Percentiles rank a stretch among this genome's conserved stretches.
phyloP scores from a whole-genome alignment of 2,329 filamentous ascomycete genomes.

The Penicillium sp. region DNA sequence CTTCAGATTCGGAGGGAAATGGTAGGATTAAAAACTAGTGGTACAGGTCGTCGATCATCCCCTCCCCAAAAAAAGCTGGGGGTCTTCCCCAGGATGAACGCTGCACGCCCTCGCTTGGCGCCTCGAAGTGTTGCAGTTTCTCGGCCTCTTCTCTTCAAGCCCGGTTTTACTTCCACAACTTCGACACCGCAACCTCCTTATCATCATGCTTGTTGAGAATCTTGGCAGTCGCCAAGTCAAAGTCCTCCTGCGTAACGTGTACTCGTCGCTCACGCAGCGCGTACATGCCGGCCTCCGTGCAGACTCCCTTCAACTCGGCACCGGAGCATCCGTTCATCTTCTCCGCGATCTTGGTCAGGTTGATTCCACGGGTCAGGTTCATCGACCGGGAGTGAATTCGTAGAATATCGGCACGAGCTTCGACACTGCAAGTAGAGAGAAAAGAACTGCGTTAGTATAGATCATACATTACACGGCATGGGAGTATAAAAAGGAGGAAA shows the following conservation, averaged over 20 bases:
- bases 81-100: conserved; percentile 10
- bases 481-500: not conserved
- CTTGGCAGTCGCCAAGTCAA: conserved; percentile 97
- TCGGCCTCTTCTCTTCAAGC: not conserved
- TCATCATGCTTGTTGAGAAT: conserved; percentile 99
- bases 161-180: conserved; percentile 43
- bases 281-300: conserved; percentile 98
- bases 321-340: conserved; percentile 99
- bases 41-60: conserved; percentile 33
- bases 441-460: conserved; percentile 26
- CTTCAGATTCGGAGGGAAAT: conserved; percentile 9
- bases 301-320: conserved; percentile 97
- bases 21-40: conserved; percentile 32
- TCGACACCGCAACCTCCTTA: conserved; percentile 69
- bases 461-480: too few relatives aligned
- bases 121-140: conserved; percentile 5
- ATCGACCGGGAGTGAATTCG: conserved; percentile 97
- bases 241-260: conserved; percentile 98
- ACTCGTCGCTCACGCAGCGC: conserved; percentile 93
- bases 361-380: conserved; percentile 97
- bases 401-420: conserved; percentile 95
- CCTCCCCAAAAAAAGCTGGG: not conserved
- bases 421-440: conserved; percentile 60
- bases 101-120: conserved; percentile 10
- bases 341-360: conserved; percentile 97